Evolutionary conservation across 257 asterid genomes (phyloP).

Genomic region (Salvia splendens): DNA sequence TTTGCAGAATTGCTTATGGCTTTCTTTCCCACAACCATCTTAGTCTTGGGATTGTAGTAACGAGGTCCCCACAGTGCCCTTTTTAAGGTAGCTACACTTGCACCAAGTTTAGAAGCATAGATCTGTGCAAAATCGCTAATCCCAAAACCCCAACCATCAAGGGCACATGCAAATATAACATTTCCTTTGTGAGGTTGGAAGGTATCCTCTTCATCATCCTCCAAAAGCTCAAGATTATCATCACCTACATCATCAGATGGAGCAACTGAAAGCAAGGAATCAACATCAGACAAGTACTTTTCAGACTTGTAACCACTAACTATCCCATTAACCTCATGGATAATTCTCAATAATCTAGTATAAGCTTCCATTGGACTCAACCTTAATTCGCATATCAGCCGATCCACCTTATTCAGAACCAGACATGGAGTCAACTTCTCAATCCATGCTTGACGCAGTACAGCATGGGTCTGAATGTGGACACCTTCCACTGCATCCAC

Average conservation of each 20-base stretch:
- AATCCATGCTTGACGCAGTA: slow-evolving; percentile 90
- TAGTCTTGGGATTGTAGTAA: slow-evolving; percentile 63
- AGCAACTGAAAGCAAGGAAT: slow-evolving; percentile 65
- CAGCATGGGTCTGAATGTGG: slow-evolving; percentile 97
- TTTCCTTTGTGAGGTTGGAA: slow-evolving; percentile 98
- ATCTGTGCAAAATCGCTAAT: slow-evolving; percentile 65
- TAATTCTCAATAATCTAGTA: slow-evolving; percentile 69
- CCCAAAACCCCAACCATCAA: slow-evolving; percentile 96
- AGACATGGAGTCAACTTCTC: slow-evolving; percentile 84
- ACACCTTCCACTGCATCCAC: slow-evolving; percentile 98
- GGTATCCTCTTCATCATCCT: slow-evolving; percentile 90
- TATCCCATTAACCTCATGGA: slow-evolving; percentile 88
- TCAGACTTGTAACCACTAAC: slow-evolving; percentile 82
- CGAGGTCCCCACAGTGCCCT: slow-evolving; percentile 91
- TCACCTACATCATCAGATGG: slow-evolving; percentile 48
- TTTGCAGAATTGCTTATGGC: slow-evolving; percentile 56
- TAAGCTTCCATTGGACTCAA: slow-evolving; percentile 90
- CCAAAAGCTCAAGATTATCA: slow-evolving; percentile 55
- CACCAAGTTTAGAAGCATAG: slow-evolving; percentile 76
- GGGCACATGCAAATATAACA: slow-evolving; percentile 86
- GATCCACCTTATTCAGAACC: slow-evolving; percentile 84
- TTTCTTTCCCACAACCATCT: slow-evolving; percentile 80
- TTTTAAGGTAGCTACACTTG: slow-evolving; percentile 61
- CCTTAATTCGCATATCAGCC: slow-evolving; percentile 68
- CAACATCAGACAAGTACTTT: slow-evolving; percentile 91